A percentile compares a stretch with the other conserved stretches of the same genome.
Conservation (phyloP, 768 basidiomycete genomes). For the Scleroderma citrinum region DNA sequence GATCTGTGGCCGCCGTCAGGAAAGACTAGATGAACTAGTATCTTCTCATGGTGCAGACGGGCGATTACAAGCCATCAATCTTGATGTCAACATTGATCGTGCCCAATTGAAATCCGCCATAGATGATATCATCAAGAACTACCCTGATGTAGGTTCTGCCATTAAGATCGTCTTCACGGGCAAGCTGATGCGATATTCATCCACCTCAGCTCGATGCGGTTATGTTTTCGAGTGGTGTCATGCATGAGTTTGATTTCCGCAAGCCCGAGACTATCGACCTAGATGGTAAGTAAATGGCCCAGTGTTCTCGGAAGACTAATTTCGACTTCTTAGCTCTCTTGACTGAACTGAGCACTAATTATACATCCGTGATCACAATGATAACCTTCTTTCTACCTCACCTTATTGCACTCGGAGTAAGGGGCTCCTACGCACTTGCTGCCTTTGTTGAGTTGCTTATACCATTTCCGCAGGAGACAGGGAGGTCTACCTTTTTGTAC, state of each 20-base stretch:
- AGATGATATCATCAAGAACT: conserved; percentile 34
- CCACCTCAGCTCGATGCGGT: conserved; percentile 48
- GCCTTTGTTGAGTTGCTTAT: conserved; percentile 7
- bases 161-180: not conserved
- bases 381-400: conserved; percentile 49
- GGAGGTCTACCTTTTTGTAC: conserved; percentile 41
- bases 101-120: conserved; percentile 36
- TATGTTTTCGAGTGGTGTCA: conserved; percentile 48
- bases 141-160: conserved; percentile 40
- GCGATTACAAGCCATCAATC: conserved; percentile 36
- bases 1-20: conserved; percentile 45
- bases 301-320: not conserved
- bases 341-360: conserved; percentile 50
- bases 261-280: conserved; percentile 37
- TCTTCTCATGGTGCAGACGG: conserved; percentile 17
- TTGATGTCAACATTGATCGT: conserved; percentile 40
- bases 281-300: conserved; percentile 26
- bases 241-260: conserved; percentile 43
- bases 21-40: conserved; percentile 46
- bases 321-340: conserved; percentile 5
- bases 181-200: not conserved
- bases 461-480: not conserved
- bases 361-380: conserved; percentile 43
- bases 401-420: conserved; percentile 46
- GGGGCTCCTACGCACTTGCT: conserved; percentile 4